Evolutionary conservation across 352 stramenopile genomes (phyloP).

Genomic region (Aphanomyces astaci): DNA sequence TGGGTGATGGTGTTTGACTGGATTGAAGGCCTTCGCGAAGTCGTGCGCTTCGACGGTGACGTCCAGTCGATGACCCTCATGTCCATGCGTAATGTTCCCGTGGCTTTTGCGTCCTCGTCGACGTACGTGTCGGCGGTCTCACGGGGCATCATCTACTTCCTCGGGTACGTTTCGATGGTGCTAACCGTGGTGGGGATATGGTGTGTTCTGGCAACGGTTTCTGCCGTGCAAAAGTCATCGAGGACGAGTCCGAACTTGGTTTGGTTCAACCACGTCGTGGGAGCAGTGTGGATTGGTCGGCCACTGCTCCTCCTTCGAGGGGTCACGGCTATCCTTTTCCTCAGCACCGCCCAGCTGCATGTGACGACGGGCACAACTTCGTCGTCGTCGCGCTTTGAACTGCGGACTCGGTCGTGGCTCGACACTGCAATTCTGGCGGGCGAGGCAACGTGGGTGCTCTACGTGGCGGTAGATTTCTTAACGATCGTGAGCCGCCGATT

Average conservation of each 20-base stretch:
- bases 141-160: not conserved
- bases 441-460: no score
- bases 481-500: not conserved
- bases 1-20: not conserved
- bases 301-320: not conserved
- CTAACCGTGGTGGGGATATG: not conserved
- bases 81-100: not conserved
- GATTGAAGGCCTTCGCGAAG: not conserved
- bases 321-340: not conserved
- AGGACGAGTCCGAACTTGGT: no score
- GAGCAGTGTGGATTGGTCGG: conserved; percentile 9
- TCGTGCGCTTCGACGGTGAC: not conserved
- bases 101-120: not conserved
- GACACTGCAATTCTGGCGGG: no score
- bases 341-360: not conserved
- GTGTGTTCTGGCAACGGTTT: no score
- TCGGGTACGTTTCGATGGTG: not conserved
- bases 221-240: not conserved
- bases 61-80: not conserved
- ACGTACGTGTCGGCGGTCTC: not conserved
- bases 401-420: no score
- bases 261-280: not conserved
- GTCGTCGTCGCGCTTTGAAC: no score
- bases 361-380: no score
- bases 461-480: not conserved